Evolutionary conservation across 2,329 filamentous ascomycete species (phyloP), one percentile per base, ranked within the genome.

Genomic region (Lasiodiplodia hormozganensis): DNA sequence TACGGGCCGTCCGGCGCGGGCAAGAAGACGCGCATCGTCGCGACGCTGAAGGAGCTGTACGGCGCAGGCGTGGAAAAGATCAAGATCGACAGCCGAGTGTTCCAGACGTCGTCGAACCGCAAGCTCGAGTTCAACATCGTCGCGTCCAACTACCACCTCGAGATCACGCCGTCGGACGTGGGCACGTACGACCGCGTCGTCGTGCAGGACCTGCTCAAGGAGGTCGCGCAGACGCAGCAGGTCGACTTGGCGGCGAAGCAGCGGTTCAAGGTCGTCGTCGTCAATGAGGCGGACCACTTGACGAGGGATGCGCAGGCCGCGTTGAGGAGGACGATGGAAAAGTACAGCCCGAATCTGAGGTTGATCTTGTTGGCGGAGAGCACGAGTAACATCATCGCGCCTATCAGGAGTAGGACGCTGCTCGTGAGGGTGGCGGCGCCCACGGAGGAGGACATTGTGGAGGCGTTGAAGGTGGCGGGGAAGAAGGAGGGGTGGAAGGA

Each of bases 81-180:
- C 86, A 98, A 98, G 84, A 98, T 99, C 82, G 96, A 99, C 78
- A 93, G 94, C 14, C 92, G 96, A 72, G 92, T 97, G 69, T 99
- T 99, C 84, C 94, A 97, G 81, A 98, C 96, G 1, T 94, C 89
- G 25, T 92, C 91, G 77, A 98, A 97, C 81, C 93, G 96, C 78
- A 99, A 99, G 82, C 90, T 99, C 74, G 96, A 99, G 82, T 99
- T 99, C 87, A 99, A 97, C 83, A 97, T 99, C 72, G 96, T 99
- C 67, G 90, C 94, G 54, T 98, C 95, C 0, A 90, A 97, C 71
- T 99, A 99, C 82, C 96, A 99, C 80, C 90, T 99, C 74, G 96
- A 99, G 80, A 99, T 99, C 77, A 99, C 96, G 8, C 96, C 96
- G 0, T 96, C 93, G 1, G 96, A 99, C 74, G 96, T 99, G 4